Base-by-base conservation (phyloP, 495 filamentous ascomycete species). In the Penicillium turbatum region DNA sequence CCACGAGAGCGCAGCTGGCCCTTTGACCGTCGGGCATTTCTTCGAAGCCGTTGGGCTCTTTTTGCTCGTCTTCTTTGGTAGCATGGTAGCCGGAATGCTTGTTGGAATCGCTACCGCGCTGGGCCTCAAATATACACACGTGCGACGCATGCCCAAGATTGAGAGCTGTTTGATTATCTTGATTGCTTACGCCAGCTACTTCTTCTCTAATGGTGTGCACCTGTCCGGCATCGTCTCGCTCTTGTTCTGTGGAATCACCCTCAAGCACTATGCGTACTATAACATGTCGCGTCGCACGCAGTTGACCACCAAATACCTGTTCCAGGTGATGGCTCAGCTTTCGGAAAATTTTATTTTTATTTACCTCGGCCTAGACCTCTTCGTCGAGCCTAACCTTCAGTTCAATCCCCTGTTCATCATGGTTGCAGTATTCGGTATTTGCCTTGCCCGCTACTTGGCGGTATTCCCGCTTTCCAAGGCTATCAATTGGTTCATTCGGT, bases 281-380 rank as follows among this genome's bases (percentile, higher is more conserved):
- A 98, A 98, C 74, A 98, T 98, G 93, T 98, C 93, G 27, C 86
- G 93, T 38, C 86, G 93, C 38, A 96, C 95, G 17, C 93, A 98
- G 65, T 82, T 98, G 61, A 97, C 93, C 15, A 98, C 95, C 48
- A 98, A 98, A 68, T 98, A 96, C 73, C 80, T 96, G 24, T 98
- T 98, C 75, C 88, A 93, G 70, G 86, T 96, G 44, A 84, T 95
- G 53, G 89, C 95, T 5, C 95, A 97, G 69, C 75, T 98, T 34
- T 93, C 92, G 0, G 93, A 98, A 73, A 98, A 98, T 71, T 98
- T 98, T 59, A 98, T 98, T 63, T 98, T 98, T 75, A 98, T 98
- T 69, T 98, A 97, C 65, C 82, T 98, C 2, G 93, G 93, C 0
- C 77, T 98, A 12, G 91, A 93, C 1, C 79, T 98, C 27, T 96